phyloP scores from a whole-genome alignment of 495 filamentous ascomycete species.

The Talaromyces ruber region DNA sequence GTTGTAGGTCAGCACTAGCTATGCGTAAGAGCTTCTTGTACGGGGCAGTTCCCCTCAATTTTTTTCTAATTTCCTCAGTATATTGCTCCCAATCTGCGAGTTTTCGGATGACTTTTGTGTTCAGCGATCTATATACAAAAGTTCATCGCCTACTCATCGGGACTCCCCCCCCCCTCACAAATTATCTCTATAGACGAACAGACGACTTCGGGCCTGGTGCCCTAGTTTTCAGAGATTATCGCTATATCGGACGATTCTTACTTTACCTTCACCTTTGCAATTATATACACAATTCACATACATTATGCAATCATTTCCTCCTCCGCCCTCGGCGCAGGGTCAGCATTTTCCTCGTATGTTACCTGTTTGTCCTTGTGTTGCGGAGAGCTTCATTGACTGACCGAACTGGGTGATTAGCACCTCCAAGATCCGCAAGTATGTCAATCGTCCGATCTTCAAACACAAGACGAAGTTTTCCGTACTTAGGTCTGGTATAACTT shows the following conservation, averaged over 20 bases:
- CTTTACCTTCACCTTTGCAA: background rate
- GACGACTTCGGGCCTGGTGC: background rate
- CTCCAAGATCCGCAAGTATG: conserved; percentile 12
- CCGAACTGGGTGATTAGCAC: conserved; percentile 6
- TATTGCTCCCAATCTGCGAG: background rate
- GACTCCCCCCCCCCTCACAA: background rate
- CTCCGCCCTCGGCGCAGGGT: conserved; percentile 10
- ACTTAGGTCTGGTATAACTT: background rate
- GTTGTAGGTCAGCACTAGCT: background rate
- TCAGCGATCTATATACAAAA: background rate
- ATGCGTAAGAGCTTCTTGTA: background rate
- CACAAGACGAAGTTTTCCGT: background rate
- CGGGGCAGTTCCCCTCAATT: background rate
- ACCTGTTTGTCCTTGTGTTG: background rate
- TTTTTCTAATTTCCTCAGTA: background rate
- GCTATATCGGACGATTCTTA: background rate
- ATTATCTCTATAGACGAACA: background rate
- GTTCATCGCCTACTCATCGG: background rate
- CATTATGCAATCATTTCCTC: conserved; percentile 9
- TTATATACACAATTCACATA: background rate
- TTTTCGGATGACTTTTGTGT: background rate
- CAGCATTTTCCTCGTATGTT: conserved; percentile 13
- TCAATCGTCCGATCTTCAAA: background rate
- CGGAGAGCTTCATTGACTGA: background rate
- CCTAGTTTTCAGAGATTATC: background rate